A percentile compares a stretch with the other conserved stretches of the same genome.
phyloP scores from a whole-genome alignment of 306 rosid genomes.

The Cicer pinnatifidum region DNA sequence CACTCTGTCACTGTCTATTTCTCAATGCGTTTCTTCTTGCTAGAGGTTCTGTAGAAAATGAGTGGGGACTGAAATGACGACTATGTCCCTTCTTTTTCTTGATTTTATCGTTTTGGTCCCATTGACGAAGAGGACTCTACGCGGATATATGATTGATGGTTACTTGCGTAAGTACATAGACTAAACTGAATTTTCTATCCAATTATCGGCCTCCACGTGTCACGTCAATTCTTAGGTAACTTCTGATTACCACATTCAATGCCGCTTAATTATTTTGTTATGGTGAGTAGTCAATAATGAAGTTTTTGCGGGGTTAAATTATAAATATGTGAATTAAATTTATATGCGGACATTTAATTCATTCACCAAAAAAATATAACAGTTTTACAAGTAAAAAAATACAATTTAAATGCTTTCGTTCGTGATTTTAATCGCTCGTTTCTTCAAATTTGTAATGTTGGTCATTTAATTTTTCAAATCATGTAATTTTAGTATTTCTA shows the following conservation, averaged over 20 bases:
- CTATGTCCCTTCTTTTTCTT: conserved; percentile 28
- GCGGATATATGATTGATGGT: neutral
- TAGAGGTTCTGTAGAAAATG: conserved; percentile 45
- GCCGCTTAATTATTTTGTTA: neutral
- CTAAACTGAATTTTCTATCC: conserved; percentile 10
- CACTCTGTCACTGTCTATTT: conserved; percentile 6
- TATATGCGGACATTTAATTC: too few relatives aligned
- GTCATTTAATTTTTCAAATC: too few relatives aligned
- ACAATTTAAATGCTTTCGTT: too few relatives aligned
- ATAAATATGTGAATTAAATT: too few relatives aligned
- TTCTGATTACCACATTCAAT: neutral
- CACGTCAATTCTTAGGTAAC: neutral
- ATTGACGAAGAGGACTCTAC: neutral
- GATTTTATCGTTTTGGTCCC: conserved; percentile 23
- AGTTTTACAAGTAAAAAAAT: too few relatives aligned
- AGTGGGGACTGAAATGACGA: conserved; percentile 34
- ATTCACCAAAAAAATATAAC: too few relatives aligned
- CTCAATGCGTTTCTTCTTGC: conserved; percentile 39
- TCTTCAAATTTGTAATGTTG: too few relatives aligned
- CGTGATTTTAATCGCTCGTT: too few relatives aligned
- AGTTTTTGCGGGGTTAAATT: too few relatives aligned
- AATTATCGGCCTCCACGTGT: neutral
- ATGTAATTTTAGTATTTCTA: too few relatives aligned
- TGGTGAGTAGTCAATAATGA: too few relatives aligned
- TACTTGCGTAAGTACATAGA: conserved; percentile 7